Conservation (phyloP, 257 asterid genomes). For the Nicotiana tabacum region DNA sequence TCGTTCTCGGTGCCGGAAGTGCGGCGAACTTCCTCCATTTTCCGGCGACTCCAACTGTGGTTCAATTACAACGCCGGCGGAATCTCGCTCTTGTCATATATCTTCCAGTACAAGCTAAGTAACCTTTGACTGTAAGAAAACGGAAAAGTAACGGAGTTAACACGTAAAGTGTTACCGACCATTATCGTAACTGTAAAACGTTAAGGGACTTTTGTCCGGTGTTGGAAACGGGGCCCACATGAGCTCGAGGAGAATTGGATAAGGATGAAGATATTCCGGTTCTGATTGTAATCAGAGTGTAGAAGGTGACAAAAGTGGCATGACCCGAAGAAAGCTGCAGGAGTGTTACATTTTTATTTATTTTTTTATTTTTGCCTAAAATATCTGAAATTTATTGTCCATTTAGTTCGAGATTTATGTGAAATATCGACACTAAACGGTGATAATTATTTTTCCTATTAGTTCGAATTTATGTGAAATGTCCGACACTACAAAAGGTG, state of each 20-base stretch:
- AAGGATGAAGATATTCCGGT: background rate
- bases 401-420: no score
- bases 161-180: background rate
- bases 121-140: no score
- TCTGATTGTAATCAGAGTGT: background rate
- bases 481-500: no score
- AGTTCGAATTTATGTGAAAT: no score
- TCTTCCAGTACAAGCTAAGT: background rate
- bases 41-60: background rate
- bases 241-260: background rate
- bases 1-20: constrained; percentile 20
- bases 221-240: background rate
- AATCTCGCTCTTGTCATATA: background rate
- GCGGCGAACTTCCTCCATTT: constrained; percentile 18
- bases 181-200: background rate
- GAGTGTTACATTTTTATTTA: background rate
- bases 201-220: background rate
- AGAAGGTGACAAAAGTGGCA: background rate
- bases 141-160: background rate
- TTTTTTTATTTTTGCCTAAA: no score
- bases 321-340: background rate
- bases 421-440: no score
- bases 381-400: no score
- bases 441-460: no score
- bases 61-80: background rate